Evolutionary conservation across 371 early-diverging fungal genomes (phyloP).

Genomic region (Cladochytrium tenue): DNA sequence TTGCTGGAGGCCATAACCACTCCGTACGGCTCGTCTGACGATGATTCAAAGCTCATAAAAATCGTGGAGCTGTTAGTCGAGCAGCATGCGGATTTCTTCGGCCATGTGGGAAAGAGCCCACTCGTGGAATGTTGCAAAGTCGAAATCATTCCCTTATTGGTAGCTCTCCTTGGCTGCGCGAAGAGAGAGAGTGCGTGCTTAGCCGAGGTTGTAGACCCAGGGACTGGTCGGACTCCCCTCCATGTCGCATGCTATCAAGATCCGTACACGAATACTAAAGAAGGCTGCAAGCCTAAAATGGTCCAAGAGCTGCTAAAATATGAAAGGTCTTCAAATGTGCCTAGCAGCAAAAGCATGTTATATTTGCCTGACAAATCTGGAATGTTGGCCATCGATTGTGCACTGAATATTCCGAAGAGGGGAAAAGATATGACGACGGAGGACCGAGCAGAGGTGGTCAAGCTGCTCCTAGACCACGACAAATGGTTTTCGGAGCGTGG

Average conservation of each 20-base stretch:
- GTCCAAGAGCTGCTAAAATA: not conserved
- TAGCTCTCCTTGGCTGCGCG: not conserved
- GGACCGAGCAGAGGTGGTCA: not conserved
- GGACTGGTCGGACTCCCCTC: not conserved
- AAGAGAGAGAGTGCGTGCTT: not conserved
- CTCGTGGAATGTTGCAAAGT: not conserved
- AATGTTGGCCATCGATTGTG: not conserved
- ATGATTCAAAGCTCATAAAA: not conserved
- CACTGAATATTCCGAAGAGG: not conserved
- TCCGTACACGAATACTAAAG: not conserved
- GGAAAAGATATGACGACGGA: not conserved
- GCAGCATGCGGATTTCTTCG: not conserved
- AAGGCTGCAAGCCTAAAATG: not conserved
- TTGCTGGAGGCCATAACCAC: not conserved
- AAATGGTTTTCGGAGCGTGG: not conserved
- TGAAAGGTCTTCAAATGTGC: not conserved
- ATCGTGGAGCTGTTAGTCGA: not conserved
- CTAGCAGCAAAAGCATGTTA: not conserved
- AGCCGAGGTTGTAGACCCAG: not conserved
- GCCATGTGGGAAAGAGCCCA: not conserved
- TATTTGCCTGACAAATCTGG: not conserved
- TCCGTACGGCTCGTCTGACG: not conserved
- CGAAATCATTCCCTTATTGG: not conserved
- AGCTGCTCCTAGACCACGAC: not conserved
- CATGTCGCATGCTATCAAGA: not conserved